phyloP scores from a whole-genome alignment of 1,139 yeast genomes.

The Meyerozyma elateridarum region DNA sequence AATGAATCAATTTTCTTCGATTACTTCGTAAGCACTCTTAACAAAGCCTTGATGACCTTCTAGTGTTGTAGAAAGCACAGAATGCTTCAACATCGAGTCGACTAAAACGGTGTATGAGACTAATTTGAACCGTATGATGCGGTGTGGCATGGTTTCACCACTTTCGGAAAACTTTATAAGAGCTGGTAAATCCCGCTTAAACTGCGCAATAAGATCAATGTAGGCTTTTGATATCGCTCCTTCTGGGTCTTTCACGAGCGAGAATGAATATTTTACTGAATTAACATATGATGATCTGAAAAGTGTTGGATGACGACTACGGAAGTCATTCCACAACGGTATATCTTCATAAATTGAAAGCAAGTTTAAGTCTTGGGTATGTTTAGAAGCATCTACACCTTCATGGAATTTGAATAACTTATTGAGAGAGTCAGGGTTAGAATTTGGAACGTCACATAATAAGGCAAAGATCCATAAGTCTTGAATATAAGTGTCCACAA shows the following conservation, averaged over 20 bases:
- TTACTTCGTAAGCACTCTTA: neutral
- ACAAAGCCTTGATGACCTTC: neutral
- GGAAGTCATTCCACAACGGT: constrained; percentile 1
- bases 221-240: neutral
- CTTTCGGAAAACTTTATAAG: neutral
- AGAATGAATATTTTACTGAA: neutral
- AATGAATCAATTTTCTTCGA: neutral
- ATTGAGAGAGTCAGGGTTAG: too few relatives aligned
- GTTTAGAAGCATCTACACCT: neutral
- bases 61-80: neutral
- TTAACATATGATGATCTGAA: neutral
- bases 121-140: neutral
- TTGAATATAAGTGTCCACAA: neutral
- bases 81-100: neutral
- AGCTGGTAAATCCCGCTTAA: neutral
- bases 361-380: neutral
- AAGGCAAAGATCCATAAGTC: constrained; percentile 3
- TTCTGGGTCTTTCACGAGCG: neutral
- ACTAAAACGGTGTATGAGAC: neutral
- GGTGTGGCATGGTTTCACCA: neutral
- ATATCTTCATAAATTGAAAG: constrained; percentile 1
- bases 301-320: neutral
- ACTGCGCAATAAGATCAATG: neutral
- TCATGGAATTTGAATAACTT: too few relatives aligned
- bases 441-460: constrained; percentile 1